These are phyloP conservation scores for Trapa incisa DNA, from an alignment of 345 rosid species.

Conservation along the genomic window DNA sequence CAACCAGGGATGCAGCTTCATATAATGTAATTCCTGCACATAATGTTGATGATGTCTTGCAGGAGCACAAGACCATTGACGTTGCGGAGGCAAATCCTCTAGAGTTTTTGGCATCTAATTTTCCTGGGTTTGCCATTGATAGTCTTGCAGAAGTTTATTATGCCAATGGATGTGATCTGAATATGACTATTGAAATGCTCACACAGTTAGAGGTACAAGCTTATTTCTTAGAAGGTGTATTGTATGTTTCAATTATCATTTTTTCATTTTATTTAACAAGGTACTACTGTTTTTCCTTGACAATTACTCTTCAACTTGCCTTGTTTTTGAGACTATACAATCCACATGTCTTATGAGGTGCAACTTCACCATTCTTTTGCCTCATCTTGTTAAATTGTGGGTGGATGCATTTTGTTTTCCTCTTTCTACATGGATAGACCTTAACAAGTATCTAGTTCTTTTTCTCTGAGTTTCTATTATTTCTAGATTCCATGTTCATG, in stretches of 20 bases:
- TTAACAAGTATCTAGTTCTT: neutral
- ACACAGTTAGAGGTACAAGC: conserved; percentile 86
- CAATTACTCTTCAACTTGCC: neutral
- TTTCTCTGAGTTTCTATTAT: neutral
- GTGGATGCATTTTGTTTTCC: neutral
- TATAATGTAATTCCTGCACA: conserved; percentile 42
- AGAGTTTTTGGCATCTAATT: conserved; percentile 74
- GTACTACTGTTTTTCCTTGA: neutral
- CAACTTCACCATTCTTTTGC: too few relatives aligned
- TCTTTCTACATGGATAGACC: neutral
- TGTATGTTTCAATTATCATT: neutral
- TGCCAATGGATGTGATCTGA: conserved; percentile 84
- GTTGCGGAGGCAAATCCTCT: conserved; percentile 56
- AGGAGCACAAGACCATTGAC: conserved; percentile 39
- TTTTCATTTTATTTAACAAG: neutral
- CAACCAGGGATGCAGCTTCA: conserved; percentile 38
- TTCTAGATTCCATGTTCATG: neutral
- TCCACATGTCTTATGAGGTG: neutral
- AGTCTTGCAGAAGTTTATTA: conserved; percentile 89
- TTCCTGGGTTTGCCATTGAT: conserved; percentile 93
- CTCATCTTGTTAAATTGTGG: neutral
- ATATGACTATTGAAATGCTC: conserved; percentile 89
- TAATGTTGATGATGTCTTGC: conserved; percentile 38
- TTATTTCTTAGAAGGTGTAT: neutral
- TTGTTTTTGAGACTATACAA: neutral